Base-by-base conservation (phyloP, 2,329 filamentous ascomycete genomes). In the Stachybotrys chartarum region DNA sequence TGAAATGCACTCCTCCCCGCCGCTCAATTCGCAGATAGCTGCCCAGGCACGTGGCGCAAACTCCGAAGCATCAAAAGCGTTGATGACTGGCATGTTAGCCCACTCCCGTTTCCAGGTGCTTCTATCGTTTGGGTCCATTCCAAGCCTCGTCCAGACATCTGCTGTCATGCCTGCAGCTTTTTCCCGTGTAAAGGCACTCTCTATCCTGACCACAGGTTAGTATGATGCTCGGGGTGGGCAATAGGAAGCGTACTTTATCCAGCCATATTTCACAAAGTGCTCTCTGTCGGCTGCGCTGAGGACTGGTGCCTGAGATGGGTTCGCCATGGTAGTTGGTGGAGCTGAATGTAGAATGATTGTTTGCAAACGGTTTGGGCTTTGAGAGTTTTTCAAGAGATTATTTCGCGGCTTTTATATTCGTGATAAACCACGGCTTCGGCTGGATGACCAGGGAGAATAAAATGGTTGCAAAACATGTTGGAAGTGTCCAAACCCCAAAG, bases 1-100 rank as follows among this genome's bases (percentile, higher is more conserved):
- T 1, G 69, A 66, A 35, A 86, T 69, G 8, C 77, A 75, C 39
- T 80, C 79, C 59, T 84, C 80, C 55, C 85, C 85, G 54, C 85
- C 85, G 56, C 85, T 79, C 10, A 89, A 76, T 66, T 86, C 80
- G 66, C 81, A 83, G 58, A 88, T 87, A 17, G 83, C 84, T 0
- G 75, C 71, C 85, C 85, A 89, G 2, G 84, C 85, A 57, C 79
- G 80, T 0, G 86, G 86, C 0, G 85, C 82, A 60, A 88, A 83
- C 0, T 71, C 70, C 1, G 75, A 70, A 46, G 79, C 78, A 56
- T 78, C 70, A 57, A 85, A 82, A 39, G 70, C 67, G 17, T 71
- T 73, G 69, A 86, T 84, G 30, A 70, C 71, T 0, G 84, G 84
- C 85, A 89, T 87, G 71, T 88, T 83, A 54, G 75, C 82, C 50